Conservation (phyloP, 768 basidiomycete species). For the Ramaria rubella region DNA sequence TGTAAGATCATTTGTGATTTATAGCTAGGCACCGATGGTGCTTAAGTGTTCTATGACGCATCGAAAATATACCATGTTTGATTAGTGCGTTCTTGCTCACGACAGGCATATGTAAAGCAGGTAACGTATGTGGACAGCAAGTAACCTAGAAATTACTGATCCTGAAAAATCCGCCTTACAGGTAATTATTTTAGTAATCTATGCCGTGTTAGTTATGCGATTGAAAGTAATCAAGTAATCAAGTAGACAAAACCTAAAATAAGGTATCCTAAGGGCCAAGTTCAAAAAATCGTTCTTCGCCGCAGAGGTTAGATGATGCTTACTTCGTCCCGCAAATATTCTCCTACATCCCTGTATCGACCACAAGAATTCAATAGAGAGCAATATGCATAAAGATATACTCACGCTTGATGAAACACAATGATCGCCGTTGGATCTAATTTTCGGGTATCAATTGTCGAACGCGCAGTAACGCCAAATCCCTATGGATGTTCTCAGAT, state of each 20-base stretch:
- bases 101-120: no score
- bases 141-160: no score
- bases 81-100: no score
- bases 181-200: no score
- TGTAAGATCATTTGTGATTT: no score
- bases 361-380: constrained; percentile 12
- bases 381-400: background rate
- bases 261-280: background rate
- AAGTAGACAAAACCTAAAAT: background rate
- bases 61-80: no score
- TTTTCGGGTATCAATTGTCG: constrained; percentile 94
- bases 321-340: constrained; percentile 96
- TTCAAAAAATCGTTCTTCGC: background rate
- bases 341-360: constrained; percentile 82
- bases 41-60: no score
- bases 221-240: background rate
- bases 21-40: no score
- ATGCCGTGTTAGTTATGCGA: no score
- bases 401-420: constrained; percentile 96
- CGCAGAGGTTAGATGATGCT: background rate
- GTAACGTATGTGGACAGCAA: no score
- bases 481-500: constrained; percentile 47
- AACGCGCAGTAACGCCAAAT: constrained; percentile 94
- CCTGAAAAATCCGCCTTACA: no score
- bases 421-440: constrained; percentile 95